Base-by-base conservation (phyloP, 768 basidiomycete species). In the Trametes villosa region DNA sequence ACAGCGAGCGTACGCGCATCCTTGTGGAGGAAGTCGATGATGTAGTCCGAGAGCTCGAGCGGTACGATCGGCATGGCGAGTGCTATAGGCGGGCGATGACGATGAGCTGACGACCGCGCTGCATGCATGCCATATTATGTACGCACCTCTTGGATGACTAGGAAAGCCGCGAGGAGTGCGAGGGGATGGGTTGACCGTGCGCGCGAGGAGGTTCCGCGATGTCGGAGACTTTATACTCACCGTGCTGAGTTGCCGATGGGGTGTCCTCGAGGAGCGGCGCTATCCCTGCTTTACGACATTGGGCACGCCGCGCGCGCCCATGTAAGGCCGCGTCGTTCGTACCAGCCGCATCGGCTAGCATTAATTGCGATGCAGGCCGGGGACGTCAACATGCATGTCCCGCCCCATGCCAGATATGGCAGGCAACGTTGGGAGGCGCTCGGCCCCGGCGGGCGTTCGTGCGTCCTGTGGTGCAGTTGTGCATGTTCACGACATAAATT, bases 11-110 rank as follows among this genome's bases (percentile, higher is more conserved):
- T 30, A 1, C 27, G 42, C 17, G 55, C 55, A 41, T 76, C 70
- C 30, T 69, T 60, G 63, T 76, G 67, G 31, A 76, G 70, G 53
- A 66, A 70, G 65, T 76, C 74, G 61, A 76, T 64, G 40, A 76
- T 67, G 47, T 65, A 68, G 65, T 75, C 73, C 42, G 65, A 64
- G 49, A 75, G 65, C 63, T 75, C 74, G 41, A 71, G 67, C 15
- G 80, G 79, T 17, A 81, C 57, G 13, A 24, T 38, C 22, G 65
- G 45, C 67, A 70, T 70, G 48, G 22, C 41, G 47, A 22, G 38
- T 13, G 45, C 56, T 57, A n/a, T 3, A 33, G 9, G 40, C 20
- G 34, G n/a, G 4, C 7, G 42, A 22, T 22, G 27, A n/a, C 15
- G 36, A 45, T 24, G 17, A 24, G 15, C 3, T 38, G 45, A 46